phyloP scores from a whole-genome alignment of 495 filamentous ascomycete genomes.

The Tuber umbilicatum region DNA sequence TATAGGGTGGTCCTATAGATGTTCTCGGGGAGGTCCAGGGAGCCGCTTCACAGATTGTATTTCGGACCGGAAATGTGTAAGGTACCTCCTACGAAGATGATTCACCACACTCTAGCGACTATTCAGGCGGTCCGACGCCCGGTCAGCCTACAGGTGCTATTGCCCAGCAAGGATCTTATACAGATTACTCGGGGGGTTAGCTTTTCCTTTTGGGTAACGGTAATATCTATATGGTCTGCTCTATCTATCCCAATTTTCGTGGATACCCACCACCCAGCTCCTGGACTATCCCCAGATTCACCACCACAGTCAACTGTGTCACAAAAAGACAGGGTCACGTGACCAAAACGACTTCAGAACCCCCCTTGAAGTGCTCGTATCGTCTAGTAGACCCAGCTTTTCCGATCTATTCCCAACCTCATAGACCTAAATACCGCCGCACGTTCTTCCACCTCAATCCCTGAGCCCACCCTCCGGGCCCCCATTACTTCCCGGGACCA shows the following conservation, averaged over 20 bases:
- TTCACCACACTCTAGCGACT: neutral
- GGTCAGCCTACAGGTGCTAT: neutral
- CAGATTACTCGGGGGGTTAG: neutral
- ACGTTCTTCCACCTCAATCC: neutral
- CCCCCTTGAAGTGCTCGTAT: neutral
- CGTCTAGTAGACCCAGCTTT: neutral
- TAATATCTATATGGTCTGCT: neutral
- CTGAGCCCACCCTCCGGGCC: neutral
- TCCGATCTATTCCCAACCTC: neutral
- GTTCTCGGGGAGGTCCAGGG: neutral
- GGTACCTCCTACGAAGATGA: neutral
- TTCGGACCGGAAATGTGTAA: neutral
- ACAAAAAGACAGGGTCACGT: neutral
- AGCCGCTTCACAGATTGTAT: neutral
- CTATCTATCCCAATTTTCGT: neutral
- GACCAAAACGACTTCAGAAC: neutral
- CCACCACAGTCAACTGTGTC: neutral
- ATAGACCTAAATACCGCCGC: neutral
- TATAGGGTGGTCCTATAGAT: neutral
- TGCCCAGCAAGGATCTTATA: neutral
- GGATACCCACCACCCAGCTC: neutral
- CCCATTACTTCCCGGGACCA: neutral
- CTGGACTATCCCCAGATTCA: neutral
- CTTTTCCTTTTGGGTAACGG: neutral
- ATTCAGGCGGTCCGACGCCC: neutral